Conservation (phyloP, 768 basidiomycete genomes). For the Lyophyllum shimeji region DNA sequence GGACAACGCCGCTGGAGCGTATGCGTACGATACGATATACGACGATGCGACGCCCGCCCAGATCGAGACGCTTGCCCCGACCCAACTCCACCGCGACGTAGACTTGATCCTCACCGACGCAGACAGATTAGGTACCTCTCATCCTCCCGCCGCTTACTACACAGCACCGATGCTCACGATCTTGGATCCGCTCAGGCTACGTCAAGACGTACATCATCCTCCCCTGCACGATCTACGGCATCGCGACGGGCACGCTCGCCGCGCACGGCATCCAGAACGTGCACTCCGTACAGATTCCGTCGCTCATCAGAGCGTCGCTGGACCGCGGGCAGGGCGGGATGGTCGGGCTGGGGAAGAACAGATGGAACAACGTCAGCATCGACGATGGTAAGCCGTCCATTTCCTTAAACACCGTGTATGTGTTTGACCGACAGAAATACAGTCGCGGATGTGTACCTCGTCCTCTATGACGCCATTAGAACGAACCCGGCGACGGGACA, state of each 20-base stretch:
- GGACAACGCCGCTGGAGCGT: constrained; percentile 27
- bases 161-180: background rate
- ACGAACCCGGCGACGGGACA: constrained; percentile 29
- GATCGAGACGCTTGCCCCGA: constrained; percentile 42
- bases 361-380: constrained; percentile 32
- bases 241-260: constrained; percentile 22
- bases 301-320: constrained; percentile 23
- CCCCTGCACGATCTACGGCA: constrained; percentile 25
- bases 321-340: constrained; percentile 25
- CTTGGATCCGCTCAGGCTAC: constrained; percentile 15
- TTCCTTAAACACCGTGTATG: too few species aligned
- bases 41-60: constrained; percentile 45
- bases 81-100: constrained; percentile 45
- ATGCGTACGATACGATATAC: constrained; percentile 38
- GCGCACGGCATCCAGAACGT: constrained; percentile 20
- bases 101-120: constrained; percentile 44
- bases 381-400: constrained; percentile 40
- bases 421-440: too few species aligned
- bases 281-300: constrained; percentile 19
- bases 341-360: constrained; percentile 26
- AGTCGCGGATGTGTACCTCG: constrained; percentile 6
- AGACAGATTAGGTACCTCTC: constrained; percentile 40
- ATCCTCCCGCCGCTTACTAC: background rate
- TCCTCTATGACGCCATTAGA: constrained; percentile 36
- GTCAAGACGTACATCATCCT: constrained; percentile 25